Conservation (phyloP, 108 stramenopile genomes). For the Cyclotella choctawhatcheeana region DNA sequence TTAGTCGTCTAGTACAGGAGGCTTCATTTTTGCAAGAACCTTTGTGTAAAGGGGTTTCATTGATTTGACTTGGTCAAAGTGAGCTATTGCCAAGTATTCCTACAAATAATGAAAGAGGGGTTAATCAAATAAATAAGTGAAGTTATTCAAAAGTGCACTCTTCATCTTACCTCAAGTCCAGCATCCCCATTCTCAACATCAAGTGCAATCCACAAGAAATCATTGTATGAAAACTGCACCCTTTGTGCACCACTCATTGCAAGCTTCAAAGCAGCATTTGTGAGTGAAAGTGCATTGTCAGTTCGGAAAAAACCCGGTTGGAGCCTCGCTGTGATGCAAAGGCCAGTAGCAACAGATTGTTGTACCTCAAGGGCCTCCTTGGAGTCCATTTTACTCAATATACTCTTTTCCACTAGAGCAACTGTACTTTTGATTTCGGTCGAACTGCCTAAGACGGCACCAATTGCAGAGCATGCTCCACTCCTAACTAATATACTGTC, state of each 20-base stretch:
- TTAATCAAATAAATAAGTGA: background rate
- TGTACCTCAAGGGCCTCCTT: conserved; percentile 78
- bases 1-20: conserved; percentile 44
- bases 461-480: conserved; percentile 74
- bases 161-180: conserved; percentile 58
- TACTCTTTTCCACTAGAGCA: conserved; percentile 52
- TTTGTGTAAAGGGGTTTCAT: conserved; percentile 83
- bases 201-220: conserved; percentile 87
- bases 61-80: conserved; percentile 77
- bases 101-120: background rate
- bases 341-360: conserved; percentile 67
- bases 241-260: conserved; percentile 80
- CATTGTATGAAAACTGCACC: conserved; percentile 86
- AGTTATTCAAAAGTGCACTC: background rate
- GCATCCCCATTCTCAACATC: conserved; percentile 73
- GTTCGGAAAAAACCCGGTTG: conserved; percentile 67
- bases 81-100: conserved; percentile 62
- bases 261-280: conserved; percentile 74
- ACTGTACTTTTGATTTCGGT: conserved; percentile 54
- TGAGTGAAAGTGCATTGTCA: conserved; percentile 49
- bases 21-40: conserved; percentile 74
- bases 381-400: conserved; percentile 62
- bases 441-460: conserved; percentile 74
- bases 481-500: conserved; percentile 66
- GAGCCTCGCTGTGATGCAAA: conserved; percentile 67